A percentile compares a stretch with the other conserved stretches of the same genome.
phyloP scores from a whole-genome alignment of 2,329 filamentous ascomycete species.

The Trichophyton verrucosum region DNA sequence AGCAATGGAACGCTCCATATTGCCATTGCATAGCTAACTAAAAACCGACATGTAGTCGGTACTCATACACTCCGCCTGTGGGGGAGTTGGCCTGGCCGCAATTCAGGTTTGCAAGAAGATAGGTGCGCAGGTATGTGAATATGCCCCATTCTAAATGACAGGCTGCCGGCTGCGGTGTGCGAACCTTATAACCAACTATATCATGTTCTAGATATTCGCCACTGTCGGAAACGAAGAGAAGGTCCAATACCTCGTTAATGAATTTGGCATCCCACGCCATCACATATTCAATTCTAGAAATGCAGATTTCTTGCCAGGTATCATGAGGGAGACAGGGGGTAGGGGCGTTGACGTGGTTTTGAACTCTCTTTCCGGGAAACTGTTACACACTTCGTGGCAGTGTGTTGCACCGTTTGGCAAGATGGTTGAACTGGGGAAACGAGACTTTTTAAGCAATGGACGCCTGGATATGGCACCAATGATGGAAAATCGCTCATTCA shows the following conservation, averaged over 20 bases:
- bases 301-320: slow-evolving; percentile 8
- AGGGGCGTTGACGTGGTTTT: slow-evolving; percentile 14
- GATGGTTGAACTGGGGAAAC: slow-evolving; percentile 14
- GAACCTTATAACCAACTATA: background rate
- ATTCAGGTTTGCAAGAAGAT: slow-evolving; percentile 12
- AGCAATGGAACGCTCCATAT: background rate
- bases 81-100: slow-evolving; percentile 17
- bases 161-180: background rate
- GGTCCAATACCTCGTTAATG: slow-evolving; percentile 11
- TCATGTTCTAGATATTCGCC: background rate
- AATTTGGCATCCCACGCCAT: slow-evolving; percentile 9
- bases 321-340: slow-evolving; percentile 10
- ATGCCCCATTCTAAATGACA: background rate
- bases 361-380: slow-evolving; percentile 13
- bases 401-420: slow-evolving; percentile 12
- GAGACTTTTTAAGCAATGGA: slow-evolving; percentile 5
- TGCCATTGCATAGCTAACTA: background rate
- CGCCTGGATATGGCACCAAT: slow-evolving; percentile 8
- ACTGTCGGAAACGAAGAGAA: slow-evolving; percentile 15
- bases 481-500: slow-evolving; percentile 8
- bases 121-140: slow-evolving; percentile 14
- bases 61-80: slow-evolving; percentile 16
- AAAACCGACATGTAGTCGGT: slow-evolving; percentile 7
- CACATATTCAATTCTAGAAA: slow-evolving; percentile 12
- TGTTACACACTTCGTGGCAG: slow-evolving; percentile 8